Percentiles rank a stretch among this genome's conserved stretches.
phyloP scores from a whole-genome alignment of 352 stramenopile genomes.

The Peronospora belbahrii region DNA sequence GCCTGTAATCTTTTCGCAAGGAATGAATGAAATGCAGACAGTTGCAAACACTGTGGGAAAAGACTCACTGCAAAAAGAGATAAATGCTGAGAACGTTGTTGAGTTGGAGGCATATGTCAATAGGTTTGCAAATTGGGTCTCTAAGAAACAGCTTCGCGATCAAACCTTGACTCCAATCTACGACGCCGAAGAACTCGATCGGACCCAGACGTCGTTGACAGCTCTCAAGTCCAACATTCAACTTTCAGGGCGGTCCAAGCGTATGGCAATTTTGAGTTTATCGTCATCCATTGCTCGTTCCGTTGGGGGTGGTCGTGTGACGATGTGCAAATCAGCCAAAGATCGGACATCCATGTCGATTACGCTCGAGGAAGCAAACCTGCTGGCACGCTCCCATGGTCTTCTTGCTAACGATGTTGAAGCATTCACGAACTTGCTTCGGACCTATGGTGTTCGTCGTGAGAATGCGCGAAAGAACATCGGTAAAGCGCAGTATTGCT shows the following conservation, averaged over 20 bases:
- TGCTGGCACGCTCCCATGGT: slow-evolving; percentile 51
- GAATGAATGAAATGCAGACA: slow-evolving; percentile 92
- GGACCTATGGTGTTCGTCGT: slow-evolving; percentile 67
- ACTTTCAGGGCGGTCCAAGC: slow-evolving; percentile 50
- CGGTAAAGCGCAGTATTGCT: slow-evolving; percentile 78
- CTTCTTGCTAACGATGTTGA: slow-evolving; percentile 45
- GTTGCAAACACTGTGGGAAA: slow-evolving; percentile 85
- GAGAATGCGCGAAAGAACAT: slow-evolving; percentile 87
- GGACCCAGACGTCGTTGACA: slow-evolving; percentile 27
- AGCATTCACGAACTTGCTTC: slow-evolving; percentile 53
- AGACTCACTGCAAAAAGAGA: slow-evolving; percentile 68
- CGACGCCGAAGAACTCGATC: slow-evolving; percentile 22
- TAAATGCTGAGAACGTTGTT: slow-evolving; percentile 68
- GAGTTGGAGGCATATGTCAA: slow-evolving; percentile 51
- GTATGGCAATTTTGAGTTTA: slow-evolving; percentile 73
- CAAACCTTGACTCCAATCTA: slow-evolving; percentile 16
- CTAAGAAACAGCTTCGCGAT: slow-evolving; percentile 22
- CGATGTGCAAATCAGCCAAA: slow-evolving; percentile 97
- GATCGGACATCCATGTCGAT: slow-evolving; percentile 96
- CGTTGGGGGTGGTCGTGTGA: slow-evolving; percentile 87
- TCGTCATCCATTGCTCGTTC: slow-evolving; percentile 62
- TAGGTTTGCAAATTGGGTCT: slow-evolving; percentile 33
- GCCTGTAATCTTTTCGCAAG: slow-evolving; percentile 80
- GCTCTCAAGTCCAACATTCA: slow-evolving; percentile 38
- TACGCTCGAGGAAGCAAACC: slow-evolving; percentile 87